phyloP scores from a whole-genome alignment of 176 grass and related monocot species.

The Alloteropsis semialata region DNA sequence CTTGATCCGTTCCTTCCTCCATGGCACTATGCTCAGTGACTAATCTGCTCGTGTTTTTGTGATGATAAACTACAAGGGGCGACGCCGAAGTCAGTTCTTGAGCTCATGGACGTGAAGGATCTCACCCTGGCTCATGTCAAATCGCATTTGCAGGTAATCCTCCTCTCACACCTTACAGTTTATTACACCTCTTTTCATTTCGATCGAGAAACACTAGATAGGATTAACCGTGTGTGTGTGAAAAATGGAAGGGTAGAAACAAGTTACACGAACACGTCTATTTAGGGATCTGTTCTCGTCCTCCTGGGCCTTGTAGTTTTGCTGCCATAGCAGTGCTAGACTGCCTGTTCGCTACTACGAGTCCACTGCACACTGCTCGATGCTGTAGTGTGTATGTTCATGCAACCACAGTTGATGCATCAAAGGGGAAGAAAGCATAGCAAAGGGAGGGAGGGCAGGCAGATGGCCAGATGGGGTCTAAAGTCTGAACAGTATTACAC shows the following conservation, averaged over 20 bases:
- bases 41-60: background rate
- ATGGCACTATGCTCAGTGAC: background rate
- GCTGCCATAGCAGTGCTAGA: constrained; percentile 33
- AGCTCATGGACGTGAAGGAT: constrained; percentile 82
- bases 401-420: constrained; percentile 22
- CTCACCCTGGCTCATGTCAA: constrained; percentile 85
- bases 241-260: background rate
- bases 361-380: constrained; percentile 27
- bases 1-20: background rate
- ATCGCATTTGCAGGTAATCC: constrained; percentile 71
- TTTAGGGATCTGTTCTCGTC: constrained; percentile 6
- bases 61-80: constrained; percentile 38
- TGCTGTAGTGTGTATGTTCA: constrained; percentile 23
- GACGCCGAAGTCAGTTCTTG: constrained; percentile 78
- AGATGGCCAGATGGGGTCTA: constrained; percentile 25
- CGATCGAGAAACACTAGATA: background rate
- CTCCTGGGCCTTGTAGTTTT: constrained; percentile 13
- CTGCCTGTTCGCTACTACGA: background rate
- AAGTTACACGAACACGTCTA: constrained; percentile 26
- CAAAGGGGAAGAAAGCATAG: constrained; percentile 27
- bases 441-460: background rate
- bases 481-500: constrained; percentile 27
- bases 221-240: background rate
- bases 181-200: background rate
- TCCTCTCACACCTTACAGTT: background rate